Conservation (phyloP, 441 rosid species). For the Syzygium malaccense region DNA sequence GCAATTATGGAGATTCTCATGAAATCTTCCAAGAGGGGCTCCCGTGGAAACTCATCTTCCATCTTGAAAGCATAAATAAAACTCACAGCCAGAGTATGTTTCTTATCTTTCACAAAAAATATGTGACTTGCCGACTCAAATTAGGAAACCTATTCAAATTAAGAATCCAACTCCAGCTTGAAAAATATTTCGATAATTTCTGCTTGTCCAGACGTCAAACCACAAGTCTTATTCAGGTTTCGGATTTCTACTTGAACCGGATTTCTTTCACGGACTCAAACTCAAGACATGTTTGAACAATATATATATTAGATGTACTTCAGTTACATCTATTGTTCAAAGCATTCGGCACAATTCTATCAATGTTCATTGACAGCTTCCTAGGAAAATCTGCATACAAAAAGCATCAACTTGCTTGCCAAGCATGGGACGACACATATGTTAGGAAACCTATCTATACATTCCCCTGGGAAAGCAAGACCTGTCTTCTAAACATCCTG, state of each 20-base stretch:
- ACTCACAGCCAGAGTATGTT: conserved; percentile 19
- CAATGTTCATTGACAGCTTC: not conserved
- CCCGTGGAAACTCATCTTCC: conserved; percentile 18
- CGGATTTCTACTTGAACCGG: not conserved
- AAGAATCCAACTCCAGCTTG: not conserved
- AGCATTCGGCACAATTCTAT: not conserved
- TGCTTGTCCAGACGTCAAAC: not conserved
- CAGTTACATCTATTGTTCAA: not conserved
- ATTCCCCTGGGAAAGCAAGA: not conserved
- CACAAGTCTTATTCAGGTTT: not conserved
- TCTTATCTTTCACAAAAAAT: conserved; percentile 5
- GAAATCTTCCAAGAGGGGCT: conserved; percentile 12
- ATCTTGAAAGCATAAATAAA: conserved; percentile 25
- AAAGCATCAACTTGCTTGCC: not conserved
- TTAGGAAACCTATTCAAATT: not conserved
- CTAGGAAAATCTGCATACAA: not conserved
- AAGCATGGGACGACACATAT: not conserved
- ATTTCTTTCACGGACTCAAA: not conserved
- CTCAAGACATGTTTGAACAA: not conserved
- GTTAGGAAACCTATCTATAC: not conserved
- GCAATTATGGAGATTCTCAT: not conserved
- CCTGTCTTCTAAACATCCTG: not conserved
- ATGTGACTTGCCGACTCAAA: not conserved
- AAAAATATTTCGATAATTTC: not conserved
- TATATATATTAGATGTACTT: not conserved